These are phyloP conservation scores for Hypoxylon sp. DNA, from an alignment of 2,329 filamentous ascomycete species.

Conservation along the genomic window DNA sequence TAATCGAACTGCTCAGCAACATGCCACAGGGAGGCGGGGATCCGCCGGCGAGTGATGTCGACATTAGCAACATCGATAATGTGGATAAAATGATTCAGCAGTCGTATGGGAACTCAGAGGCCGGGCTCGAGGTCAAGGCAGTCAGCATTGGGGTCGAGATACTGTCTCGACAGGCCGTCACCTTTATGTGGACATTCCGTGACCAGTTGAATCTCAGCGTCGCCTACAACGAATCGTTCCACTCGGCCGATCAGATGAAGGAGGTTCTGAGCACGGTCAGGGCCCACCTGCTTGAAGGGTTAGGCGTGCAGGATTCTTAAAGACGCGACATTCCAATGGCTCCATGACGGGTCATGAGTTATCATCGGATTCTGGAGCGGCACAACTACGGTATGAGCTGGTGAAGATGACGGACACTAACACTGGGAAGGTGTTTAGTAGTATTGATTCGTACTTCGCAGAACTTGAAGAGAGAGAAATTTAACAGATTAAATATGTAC, in stretches of 20 bases:
- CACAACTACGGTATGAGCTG: background rate
- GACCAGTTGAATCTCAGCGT: constrained; percentile 52
- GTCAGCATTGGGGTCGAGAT: constrained; percentile 54
- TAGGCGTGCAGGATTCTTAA: constrained; percentile 28
- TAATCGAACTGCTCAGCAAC: background rate
- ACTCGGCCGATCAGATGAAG: constrained; percentile 48
- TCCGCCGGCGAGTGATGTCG: constrained; percentile 52
- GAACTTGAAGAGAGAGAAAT: too few relatives aligned
- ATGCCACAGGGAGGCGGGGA: constrained; percentile 36
- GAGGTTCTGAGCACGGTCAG: constrained; percentile 49
- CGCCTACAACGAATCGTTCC: constrained; percentile 55
- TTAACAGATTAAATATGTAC: too few relatives aligned
- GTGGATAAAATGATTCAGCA: constrained; percentile 49
- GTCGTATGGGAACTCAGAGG: constrained; percentile 45
- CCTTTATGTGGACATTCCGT: constrained; percentile 55
- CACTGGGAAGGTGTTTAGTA: background rate
- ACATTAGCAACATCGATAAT: constrained; percentile 50
- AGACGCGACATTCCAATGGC: background rate
- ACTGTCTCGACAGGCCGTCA: constrained; percentile 50
- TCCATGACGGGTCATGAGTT: background rate
- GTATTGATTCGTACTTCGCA: background rate
- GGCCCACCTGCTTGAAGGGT: constrained; percentile 34
- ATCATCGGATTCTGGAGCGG: background rate
- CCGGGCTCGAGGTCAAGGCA: constrained; percentile 48
- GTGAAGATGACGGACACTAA: background rate